Evolutionary conservation across 108 stramenopile genomes (phyloP), one percentile per base, ranked within the genome.

Genomic region (Epithemia pelagica): DNA sequence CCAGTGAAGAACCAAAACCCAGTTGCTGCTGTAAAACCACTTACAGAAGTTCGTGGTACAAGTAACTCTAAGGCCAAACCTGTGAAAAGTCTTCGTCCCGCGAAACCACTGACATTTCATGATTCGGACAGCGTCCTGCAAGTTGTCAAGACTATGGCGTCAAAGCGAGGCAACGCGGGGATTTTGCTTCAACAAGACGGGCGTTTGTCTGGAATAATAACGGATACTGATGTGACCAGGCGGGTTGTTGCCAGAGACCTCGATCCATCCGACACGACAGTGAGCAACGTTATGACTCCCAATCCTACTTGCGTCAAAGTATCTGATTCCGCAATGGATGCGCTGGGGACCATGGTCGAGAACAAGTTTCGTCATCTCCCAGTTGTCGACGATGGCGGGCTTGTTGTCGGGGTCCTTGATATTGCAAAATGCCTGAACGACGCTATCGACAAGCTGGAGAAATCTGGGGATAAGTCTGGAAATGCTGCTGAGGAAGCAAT

Each of bases 341-440:
- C 95, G 0, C 72, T 97, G 78, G 77, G 75, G 28, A 83, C 89
- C 32, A 98, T 98, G 97, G 86, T 97, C 53, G 93, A 96, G 72
- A 94, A 95, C 70, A 84, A 75, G 58, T 95, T 97, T 74, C 46
- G 96, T 95, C 26, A 77, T 88, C 78, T 97, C 56, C 96, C 96
- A 30, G 96, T 97, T 28, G 74, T 90, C 19, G 95, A 95, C 59
- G 79, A 80, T 32, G 76, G 76, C 61, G 94, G 91, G 1, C 70
- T 76, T 20, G 89, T 96, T 27, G 90, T 90, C 28, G 96, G 96
- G 0, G 63, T 96, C 59, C 77, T 97, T 55, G 95, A 95, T 71
- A 97, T 97, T 59, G 96, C 94, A 2, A 96, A 96, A 69, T 96
- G 95, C 55, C 72, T 97, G 78, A 92, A 95, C 75, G 95, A 96